Evolutionary conservation across 2,329 filamentous ascomycete species (phyloP), one percentile per base, ranked within the genome.

Genomic region (Colletotrichum phormii): DNA sequence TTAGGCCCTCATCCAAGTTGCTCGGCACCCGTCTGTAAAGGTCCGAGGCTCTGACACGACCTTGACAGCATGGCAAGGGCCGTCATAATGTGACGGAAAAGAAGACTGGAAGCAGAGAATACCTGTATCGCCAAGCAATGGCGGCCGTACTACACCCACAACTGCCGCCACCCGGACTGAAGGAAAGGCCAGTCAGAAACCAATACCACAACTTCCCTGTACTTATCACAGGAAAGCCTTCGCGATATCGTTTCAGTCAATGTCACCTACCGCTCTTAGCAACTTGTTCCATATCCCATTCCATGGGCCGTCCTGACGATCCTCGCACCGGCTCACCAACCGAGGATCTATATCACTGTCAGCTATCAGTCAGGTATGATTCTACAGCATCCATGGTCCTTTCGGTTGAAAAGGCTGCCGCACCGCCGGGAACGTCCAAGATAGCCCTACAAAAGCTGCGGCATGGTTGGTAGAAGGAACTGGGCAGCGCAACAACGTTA

Each of bases 291-390:
- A 59, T 37, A 22, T 15, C 22, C 51, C 9, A 9, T 33, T 54
- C 61, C 22, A 46, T 64, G 15, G 26, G 46, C 31, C 49, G 53
- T 59, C 53, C 60, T 73, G 71, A 55, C 51, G 55, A 71, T 71
- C 66, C 37, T 57, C 31, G 59, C 66, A 24, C 55, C 71, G 66
- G 71, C 67, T 73, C 71, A 49, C 49, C 57, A 49, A 61, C 71
- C 71, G 71, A 73, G 60, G 35, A 73, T 73, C 71, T 71, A 71
- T 73, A 73, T 57, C 24, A 71, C 61, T 37, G 33, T 58, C 33
- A 64, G 33, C 37, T 71, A 71, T 70, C 31, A 67, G 58, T 26
- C 67, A 31, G 59, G 67, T 60, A 71, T 73, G 35, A 60, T 31
- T 61, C 26, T 53, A 59, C 66, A 49, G 46, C 35, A 18, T 18